These are phyloP conservation scores for Debaryomyces tyrocola DNA, from an alignment of 805 yeast genomes.

Conservation along the genomic window DNA sequence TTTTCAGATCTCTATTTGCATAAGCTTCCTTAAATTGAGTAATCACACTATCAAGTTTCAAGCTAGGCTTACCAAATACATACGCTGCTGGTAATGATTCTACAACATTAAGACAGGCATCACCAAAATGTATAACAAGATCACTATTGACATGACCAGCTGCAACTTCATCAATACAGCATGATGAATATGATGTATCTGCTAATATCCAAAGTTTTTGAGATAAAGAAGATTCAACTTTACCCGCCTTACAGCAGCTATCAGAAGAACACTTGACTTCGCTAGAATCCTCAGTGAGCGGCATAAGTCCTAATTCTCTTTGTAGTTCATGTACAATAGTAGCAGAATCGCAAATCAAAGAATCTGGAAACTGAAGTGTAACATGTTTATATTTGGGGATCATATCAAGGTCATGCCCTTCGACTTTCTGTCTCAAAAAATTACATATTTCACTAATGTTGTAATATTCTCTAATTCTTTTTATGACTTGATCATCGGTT, in stretches of 20 bases:
- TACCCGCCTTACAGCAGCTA: constrained; percentile 2
- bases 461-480: constrained; percentile 52
- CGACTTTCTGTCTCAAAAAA: constrained; percentile 33
- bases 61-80: constrained; percentile 68
- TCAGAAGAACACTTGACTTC: constrained; percentile 1
- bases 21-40: constrained; percentile 43
- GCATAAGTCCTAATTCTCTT: constrained; percentile 23
- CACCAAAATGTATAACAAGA: constrained; percentile 88
- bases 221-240: background rate
- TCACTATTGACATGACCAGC: constrained; percentile 90
- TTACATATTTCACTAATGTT: constrained; percentile 47
- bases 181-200: constrained; percentile 92
- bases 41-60: constrained; percentile 44
- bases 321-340: constrained; percentile 60
- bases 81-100: constrained; percentile 73
- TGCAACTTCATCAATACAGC: constrained; percentile 97
- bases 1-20: constrained; percentile 37
- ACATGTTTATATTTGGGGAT: constrained; percentile 43
- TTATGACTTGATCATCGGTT: constrained; percentile 24
- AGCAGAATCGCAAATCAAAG: constrained; percentile 74
- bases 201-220: constrained; percentile 72
- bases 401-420: constrained; percentile 15
- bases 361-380: constrained; percentile 91
- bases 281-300: constrained; percentile 5
- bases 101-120: constrained; percentile 85